Base-by-base conservation (phyloP, 2,329 filamentous ascomycete species). In the Drechslerella coelobrocha region DNA sequence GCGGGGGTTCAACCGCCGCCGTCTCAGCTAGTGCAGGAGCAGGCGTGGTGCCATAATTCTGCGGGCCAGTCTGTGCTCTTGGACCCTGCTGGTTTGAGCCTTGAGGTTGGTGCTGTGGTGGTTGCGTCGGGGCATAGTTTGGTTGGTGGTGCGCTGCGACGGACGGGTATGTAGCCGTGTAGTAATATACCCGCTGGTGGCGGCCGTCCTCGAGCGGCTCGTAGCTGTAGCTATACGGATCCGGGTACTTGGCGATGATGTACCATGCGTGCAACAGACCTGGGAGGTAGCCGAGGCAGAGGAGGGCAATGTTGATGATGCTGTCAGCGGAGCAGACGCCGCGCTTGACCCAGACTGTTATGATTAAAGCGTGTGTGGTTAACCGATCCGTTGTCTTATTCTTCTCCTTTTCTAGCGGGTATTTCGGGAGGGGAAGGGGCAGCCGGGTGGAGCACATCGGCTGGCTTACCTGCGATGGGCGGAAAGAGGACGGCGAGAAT, bases 221-320 rank as follows among this genome's bases (percentile, higher is more conserved):
- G 80, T 94, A 92, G 73, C 89, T 86, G 79, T 84, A 85, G 66
- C 88, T 83, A 41, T 84, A 81, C 75, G 81, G 80, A 72, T 97
- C 93, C 66, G 94, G 94, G 79, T 89, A 90, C 78, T 90, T 89
- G 76, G 90, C 86, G 80, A 99, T 97, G 80, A 97, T 96, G 84
- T 97, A 99, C 93, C 94, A 97, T 73, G 92, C 86, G 82, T 99
- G 94, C 1, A 99, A 82, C 53, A 97, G 88, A 72, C 93, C 93
- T 19, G 93, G 93, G 69, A 97, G 80, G 82, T 84, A 91, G 76
- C 88, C 90, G 21, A 93, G 86, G 59, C 86, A 78, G 80, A 89
- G 94, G 76, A 97, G 91, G 50, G 92, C 88, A 79, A 97, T 88
- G 82, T 99, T 99, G 83, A 99, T 96, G 76, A 97, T 77, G 7